A percentile compares a stretch with the other conserved stretches of the same genome.
phyloP scores from a whole-genome alignment of 139 green algal genomes.

The Coelastrella sp. region DNA sequence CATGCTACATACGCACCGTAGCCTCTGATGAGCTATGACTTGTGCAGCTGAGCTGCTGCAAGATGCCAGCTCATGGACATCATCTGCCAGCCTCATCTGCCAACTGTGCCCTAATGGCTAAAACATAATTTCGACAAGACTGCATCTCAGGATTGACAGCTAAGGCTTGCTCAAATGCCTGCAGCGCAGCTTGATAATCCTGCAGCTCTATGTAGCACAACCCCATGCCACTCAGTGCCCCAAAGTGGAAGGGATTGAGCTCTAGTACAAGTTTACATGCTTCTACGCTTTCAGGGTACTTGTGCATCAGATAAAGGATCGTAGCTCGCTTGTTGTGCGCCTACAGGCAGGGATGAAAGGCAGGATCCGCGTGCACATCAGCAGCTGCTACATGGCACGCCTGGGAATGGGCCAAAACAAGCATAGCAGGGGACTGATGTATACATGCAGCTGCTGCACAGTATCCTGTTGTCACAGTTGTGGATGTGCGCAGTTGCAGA shows the following conservation, averaged over 20 bases:
- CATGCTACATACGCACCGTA: too few relatives aligned
- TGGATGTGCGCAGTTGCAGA: too few relatives aligned
- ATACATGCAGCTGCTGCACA: too few relatives aligned
- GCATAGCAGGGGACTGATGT: too few relatives aligned
- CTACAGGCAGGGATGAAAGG: constrained; percentile 42
- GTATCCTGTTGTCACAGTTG: too few relatives aligned
- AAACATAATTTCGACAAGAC: constrained; percentile 51
- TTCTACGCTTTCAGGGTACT: constrained; percentile 63
- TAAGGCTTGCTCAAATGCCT: constrained; percentile 67
- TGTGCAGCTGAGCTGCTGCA: too few relatives aligned
- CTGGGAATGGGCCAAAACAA: too few relatives aligned
- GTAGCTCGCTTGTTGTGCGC: constrained; percentile 84
- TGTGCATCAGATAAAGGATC: constrained; percentile 67
- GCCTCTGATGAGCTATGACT: too few relatives aligned
- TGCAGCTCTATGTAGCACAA: constrained; percentile 65
- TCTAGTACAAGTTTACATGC: constrained; percentile 60
- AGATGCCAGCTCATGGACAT: neutral
- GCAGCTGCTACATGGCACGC: too few relatives aligned
- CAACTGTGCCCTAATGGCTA: constrained; percentile 42
- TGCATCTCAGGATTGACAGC: constrained; percentile 64
- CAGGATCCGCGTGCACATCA: neutral
- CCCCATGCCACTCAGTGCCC: constrained; percentile 72
- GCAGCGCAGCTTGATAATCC: constrained; percentile 53
- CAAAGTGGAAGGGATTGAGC: constrained; percentile 81
- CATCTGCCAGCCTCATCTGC: constrained; percentile 17